These are phyloP conservation scores for Boletus smithii DNA, from an alignment of 1,284 basidiomycete genomes.

Conservation along the genomic window DNA sequence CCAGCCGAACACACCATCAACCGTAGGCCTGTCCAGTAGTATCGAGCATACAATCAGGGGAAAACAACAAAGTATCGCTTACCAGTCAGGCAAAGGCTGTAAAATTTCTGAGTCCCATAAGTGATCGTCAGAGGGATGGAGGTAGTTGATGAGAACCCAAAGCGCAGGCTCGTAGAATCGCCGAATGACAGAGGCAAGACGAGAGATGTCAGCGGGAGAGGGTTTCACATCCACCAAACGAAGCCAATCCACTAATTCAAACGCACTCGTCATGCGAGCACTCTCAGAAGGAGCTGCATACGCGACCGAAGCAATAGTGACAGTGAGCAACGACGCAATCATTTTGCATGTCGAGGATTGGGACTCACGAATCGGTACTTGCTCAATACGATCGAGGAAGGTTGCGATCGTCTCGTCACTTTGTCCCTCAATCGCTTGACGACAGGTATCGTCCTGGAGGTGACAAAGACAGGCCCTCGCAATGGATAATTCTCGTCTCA, in stretches of 20 bases:
- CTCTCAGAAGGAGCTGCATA: conserved; percentile 36
- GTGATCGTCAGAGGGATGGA: conserved; percentile 41
- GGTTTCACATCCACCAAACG: conserved; percentile 44
- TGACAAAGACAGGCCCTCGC: conserved; percentile 36
- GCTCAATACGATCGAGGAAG: conserved; percentile 45
- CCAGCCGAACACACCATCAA: conserved; percentile 39
- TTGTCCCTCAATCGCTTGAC: neutral
- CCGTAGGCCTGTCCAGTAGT: conserved; percentile 7
- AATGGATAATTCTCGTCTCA: conserved; percentile 45
- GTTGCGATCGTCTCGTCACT: conserved; percentile 29
- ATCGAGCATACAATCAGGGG: neutral
- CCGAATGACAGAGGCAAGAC: conserved; percentile 39
- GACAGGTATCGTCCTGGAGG: conserved; percentile 17
- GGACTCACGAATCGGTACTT: conserved; percentile 40
- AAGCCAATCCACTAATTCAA: conserved; percentile 57
- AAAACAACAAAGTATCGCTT: conserved; percentile 10
- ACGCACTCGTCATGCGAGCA: conserved; percentile 40
- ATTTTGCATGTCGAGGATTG: neutral
- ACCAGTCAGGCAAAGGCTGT: conserved; percentile 31
- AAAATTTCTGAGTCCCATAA: conserved; percentile 39
- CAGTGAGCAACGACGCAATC: neutral
- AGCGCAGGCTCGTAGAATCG: conserved; percentile 44
- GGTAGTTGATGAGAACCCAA: conserved; percentile 39
- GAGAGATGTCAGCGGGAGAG: conserved; percentile 37
- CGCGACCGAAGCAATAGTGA: neutral